These are phyloP conservation scores for Russula sp. DNA, from an alignment of 768 basidiomycete species.

Conservation along the genomic window DNA sequence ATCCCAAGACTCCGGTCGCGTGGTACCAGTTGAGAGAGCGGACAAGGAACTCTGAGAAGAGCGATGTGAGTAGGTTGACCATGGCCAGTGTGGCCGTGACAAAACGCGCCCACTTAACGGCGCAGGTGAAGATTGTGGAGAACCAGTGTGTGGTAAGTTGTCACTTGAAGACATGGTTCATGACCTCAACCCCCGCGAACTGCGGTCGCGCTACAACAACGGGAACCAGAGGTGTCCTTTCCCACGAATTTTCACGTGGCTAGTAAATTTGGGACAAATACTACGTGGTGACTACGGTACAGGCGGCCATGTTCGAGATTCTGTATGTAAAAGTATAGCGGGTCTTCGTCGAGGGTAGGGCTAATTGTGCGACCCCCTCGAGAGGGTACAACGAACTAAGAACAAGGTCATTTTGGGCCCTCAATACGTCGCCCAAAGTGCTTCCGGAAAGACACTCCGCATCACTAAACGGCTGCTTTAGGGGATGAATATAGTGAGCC, in stretches of 20 bases:
- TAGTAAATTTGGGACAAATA: not conserved
- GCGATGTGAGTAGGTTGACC: slow-evolving; percentile 43
- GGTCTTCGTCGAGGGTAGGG: no score
- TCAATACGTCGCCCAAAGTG: slow-evolving; percentile 79
- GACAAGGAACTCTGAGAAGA: slow-evolving; percentile 37
- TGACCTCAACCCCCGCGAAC: not conserved
- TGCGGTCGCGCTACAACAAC: not conserved
- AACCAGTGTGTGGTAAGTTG: slow-evolving; percentile 15
- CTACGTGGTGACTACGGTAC: no score
- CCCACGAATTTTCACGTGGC: slow-evolving; percentile 3
- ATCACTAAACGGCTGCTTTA: slow-evolving; percentile 51
- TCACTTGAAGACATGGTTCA: slow-evolving; percentile 22
- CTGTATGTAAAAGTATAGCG: no score
- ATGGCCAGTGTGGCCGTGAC: slow-evolving; percentile 59
- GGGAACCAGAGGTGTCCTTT: no score
- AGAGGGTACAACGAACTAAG: not conserved
- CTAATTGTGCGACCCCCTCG: no score
- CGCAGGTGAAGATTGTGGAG: slow-evolving; percentile 28
- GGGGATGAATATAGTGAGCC: not conserved
- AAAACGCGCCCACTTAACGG: slow-evolving; percentile 15
- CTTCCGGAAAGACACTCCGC: slow-evolving; percentile 68
- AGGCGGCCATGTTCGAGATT: no score
- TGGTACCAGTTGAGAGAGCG: slow-evolving; percentile 33
- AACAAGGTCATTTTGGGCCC: not conserved
- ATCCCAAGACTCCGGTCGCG: slow-evolving; percentile 35